phyloP scores from a whole-genome alignment of 352 stramenopile genomes.

The Pythium dissotocum region DNA sequence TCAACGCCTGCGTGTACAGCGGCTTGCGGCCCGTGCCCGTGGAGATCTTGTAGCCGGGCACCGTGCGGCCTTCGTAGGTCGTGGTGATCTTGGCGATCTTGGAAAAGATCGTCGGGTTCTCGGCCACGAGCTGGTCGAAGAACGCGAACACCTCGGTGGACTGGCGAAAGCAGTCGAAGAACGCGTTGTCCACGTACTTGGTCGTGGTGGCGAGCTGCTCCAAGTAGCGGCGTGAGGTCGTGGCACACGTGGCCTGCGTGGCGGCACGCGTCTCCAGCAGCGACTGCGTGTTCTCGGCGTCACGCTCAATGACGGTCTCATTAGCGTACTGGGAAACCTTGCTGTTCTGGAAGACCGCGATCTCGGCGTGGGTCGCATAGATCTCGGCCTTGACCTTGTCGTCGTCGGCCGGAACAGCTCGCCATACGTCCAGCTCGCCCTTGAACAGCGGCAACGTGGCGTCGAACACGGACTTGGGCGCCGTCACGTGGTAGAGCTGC shows the following conservation, averaged over 20 bases:
- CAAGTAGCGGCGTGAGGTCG: conserved; percentile 13
- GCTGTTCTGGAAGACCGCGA: conserved; percentile 16
- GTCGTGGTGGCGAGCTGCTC: conserved; percentile 2
- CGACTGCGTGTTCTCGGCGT: conserved; percentile 11
- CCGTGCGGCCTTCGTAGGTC: conserved; percentile 18
- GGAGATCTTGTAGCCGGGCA: conserved; percentile 33
- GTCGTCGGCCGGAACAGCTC: neutral
- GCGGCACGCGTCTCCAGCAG: conserved; percentile 7
- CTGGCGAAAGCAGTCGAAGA: conserved; percentile 37
- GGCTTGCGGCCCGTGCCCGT: conserved; percentile 20
- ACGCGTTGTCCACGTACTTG: conserved; percentile 31
- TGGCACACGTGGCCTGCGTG: conserved; percentile 10
- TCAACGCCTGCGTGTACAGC: conserved; percentile 28
- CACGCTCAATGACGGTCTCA: conserved; percentile 13
- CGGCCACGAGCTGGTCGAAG: conserved; percentile 22
- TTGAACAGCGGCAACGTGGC: conserved; percentile 10
- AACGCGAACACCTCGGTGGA: conserved; percentile 27
- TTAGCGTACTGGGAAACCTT: conserved; percentile 6
- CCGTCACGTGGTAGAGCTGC: conserved; percentile 33
- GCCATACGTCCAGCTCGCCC: conserved; percentile 25
- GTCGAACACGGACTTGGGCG: conserved; percentile 26
- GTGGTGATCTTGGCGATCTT: conserved; percentile 31
- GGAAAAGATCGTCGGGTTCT: conserved; percentile 27
- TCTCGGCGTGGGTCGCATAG: conserved; percentile 15
- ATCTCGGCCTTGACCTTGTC: conserved; percentile 25